Evolutionary conservation across 441 rosid species (phyloP).

Genomic region (Theobroma grandiflorum): DNA sequence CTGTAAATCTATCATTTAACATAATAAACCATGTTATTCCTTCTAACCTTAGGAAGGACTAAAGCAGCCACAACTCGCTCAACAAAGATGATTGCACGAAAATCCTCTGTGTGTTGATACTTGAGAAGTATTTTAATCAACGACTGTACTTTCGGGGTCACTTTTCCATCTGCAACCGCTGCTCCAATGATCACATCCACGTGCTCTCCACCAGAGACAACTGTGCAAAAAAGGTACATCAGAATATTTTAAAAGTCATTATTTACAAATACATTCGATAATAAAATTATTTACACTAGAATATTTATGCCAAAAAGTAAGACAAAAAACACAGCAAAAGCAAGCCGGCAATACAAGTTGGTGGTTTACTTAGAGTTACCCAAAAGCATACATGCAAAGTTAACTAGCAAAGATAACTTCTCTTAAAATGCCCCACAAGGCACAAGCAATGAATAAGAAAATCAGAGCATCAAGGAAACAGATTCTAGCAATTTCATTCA

Average conservation of each 20-base stretch:
- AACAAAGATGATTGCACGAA: constrained; percentile 98
- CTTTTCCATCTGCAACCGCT: constrained; percentile 99
- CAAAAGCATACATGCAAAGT: constrained; percentile 10
- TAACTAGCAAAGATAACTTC: not conserved
- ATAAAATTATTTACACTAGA: not conserved
- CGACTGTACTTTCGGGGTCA: constrained; percentile 98
- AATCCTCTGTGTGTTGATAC: constrained; percentile 94
- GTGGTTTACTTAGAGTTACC: not conserved
- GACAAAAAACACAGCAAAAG: constrained; percentile 1
- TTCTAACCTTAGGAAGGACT: constrained; percentile 96
- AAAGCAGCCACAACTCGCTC: constrained; percentile 99
- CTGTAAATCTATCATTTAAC: constrained; percentile 1
- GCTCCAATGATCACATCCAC: constrained; percentile 96
- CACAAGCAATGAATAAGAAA: not conserved
- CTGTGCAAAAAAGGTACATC: constrained; percentile 49
- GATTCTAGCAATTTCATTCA: not conserved
- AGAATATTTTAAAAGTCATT: constrained; percentile 14
- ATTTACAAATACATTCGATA: not conserved
- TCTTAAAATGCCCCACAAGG: constrained; percentile 14
- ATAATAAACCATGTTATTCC: constrained; percentile 19
- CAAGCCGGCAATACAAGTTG: constrained; percentile 16
- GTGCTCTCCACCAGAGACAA: constrained; percentile 99
- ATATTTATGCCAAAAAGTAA: not conserved
- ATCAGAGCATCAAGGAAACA: not conserved
- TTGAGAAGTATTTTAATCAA: constrained; percentile 83